phyloP scores from a whole-genome alignment of 1,284 basidiomycete genomes.

The Farysia itapuensis region DNA sequence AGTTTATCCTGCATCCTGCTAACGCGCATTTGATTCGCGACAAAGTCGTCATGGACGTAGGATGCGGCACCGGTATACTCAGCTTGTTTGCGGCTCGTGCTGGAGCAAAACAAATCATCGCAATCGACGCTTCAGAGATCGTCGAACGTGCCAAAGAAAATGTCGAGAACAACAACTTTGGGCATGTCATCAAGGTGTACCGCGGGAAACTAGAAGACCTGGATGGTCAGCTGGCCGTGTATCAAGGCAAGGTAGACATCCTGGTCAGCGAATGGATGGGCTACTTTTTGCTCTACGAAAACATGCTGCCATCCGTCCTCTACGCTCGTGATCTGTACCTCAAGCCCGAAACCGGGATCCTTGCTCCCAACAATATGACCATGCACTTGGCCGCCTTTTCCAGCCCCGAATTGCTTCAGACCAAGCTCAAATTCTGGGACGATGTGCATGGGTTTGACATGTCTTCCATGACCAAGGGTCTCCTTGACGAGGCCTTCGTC shows the following conservation, averaged over 20 bases:
- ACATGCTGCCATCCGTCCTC: constrained; percentile 94
- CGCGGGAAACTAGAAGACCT: constrained; percentile 87
- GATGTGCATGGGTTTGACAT: constrained; percentile 74
- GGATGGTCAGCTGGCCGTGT: constrained; percentile 67
- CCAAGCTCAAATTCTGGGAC: constrained; percentile 83
- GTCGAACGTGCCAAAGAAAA: constrained; percentile 80
- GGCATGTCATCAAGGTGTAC: constrained; percentile 75
- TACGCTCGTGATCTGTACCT: constrained; percentile 83
- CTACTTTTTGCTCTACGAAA: constrained; percentile 74
- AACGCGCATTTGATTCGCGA: constrained; percentile 81
- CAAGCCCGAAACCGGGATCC: constrained; percentile 68
- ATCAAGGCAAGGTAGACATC: constrained; percentile 77
- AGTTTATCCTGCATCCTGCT: constrained; percentile 74
- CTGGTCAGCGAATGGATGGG: constrained; percentile 97
- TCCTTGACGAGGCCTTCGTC: constrained; percentile 52
- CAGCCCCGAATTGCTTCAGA: constrained; percentile 73
- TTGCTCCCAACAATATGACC: constrained; percentile 86
- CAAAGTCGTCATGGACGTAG: constrained; percentile 88
- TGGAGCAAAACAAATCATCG: constrained; percentile 88
- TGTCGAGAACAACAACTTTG: constrained; percentile 76
- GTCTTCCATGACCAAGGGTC: constrained; percentile 49
- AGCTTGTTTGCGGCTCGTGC: constrained; percentile 89
- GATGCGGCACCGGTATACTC: constrained; percentile 69
- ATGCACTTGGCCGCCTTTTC: constrained; percentile 82
- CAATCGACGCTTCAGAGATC: constrained; percentile 87